A percentile compares a stretch with the other conserved stretches of the same genome.
These are phyloP conservation scores for Cubamyces lactineus DNA, from an alignment of 768 basidiomycete species.

Conservation along the genomic window DNA sequence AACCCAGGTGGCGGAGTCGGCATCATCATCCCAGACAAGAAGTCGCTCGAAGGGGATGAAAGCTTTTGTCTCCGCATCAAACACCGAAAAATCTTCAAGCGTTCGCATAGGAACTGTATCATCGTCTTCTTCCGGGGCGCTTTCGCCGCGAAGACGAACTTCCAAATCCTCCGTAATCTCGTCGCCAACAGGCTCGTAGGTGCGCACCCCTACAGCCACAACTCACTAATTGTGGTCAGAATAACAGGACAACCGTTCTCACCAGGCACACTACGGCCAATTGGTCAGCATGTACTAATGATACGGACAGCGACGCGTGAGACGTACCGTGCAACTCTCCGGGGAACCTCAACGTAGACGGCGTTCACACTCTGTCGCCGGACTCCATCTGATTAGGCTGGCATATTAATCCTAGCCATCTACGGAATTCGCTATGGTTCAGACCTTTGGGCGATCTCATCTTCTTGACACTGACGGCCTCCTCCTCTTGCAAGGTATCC, in stretches of 20 bases:
- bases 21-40: conserved; percentile 11
- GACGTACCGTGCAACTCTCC: background rate
- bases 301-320: background rate
- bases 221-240: background rate
- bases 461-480: background rate
- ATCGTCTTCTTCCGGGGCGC: conserved; percentile 26
- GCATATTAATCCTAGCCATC: background rate
- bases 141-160: conserved; percentile 50
- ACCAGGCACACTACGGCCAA: background rate
- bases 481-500: background rate
- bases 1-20: conserved; percentile 30
- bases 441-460: background rate
- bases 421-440: background rate
- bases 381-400: background rate
- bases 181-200: conserved; percentile 30
- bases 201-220: background rate
- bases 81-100: conserved; percentile 58
- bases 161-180: conserved; percentile 27
- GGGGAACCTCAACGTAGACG: conserved; percentile 13
- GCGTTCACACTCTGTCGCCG: background rate
- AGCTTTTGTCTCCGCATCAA: conserved; percentile 41
- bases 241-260: background rate
- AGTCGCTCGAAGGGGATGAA: conserved; percentile 48
- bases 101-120: conserved; percentile 55
- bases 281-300: background rate